Percentiles rank a stretch among this genome's conserved stretches.
Conservation (phyloP, 2,329 filamentous ascomycete species). For the Stemphylium lycopersici region DNA sequence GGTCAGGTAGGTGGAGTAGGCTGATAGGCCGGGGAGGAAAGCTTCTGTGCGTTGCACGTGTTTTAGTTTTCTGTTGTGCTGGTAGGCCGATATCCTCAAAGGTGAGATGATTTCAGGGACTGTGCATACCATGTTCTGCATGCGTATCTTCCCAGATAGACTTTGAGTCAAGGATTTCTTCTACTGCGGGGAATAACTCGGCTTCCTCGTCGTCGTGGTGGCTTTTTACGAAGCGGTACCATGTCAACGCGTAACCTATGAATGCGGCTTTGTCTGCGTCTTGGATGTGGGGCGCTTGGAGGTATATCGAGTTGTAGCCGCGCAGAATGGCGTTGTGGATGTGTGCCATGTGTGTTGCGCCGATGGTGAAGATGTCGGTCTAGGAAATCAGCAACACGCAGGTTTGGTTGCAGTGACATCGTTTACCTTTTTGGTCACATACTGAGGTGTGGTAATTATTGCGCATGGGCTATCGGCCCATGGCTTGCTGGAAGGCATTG, state of each 20-base stretch:
- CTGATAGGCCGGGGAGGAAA: constrained; percentile 34
- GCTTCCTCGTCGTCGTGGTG: constrained; percentile 49
- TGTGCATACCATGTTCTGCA: constrained; percentile 46
- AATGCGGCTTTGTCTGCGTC: constrained; percentile 43
- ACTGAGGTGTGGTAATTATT: constrained; percentile 38
- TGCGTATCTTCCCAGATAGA: constrained; percentile 42
- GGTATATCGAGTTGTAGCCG: constrained; percentile 51
- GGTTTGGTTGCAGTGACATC: not conserved
- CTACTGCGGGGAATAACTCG: constrained; percentile 45
- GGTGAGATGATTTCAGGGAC: too few species aligned
- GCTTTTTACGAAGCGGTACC: constrained; percentile 43
- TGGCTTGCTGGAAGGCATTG: constrained; percentile 13
- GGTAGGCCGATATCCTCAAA: too few species aligned
- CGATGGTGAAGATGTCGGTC: constrained; percentile 42
- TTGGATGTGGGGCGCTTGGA: constrained; percentile 44
- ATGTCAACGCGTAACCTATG: constrained; percentile 44
- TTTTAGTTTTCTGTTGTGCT: too few species aligned
- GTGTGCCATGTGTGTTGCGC: constrained; percentile 47
- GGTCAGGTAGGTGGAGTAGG: constrained; percentile 34
- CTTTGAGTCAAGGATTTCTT: constrained; percentile 33
- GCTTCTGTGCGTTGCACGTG: constrained; percentile 23
- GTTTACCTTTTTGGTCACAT: constrained; percentile 37
- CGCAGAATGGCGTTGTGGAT: constrained; percentile 51
- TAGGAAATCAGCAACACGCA: constrained; percentile 12
- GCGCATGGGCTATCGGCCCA: constrained; percentile 43